Evolutionary conservation across 306 rosid species (phyloP).

Genomic region (Malus sylvestris): DNA sequence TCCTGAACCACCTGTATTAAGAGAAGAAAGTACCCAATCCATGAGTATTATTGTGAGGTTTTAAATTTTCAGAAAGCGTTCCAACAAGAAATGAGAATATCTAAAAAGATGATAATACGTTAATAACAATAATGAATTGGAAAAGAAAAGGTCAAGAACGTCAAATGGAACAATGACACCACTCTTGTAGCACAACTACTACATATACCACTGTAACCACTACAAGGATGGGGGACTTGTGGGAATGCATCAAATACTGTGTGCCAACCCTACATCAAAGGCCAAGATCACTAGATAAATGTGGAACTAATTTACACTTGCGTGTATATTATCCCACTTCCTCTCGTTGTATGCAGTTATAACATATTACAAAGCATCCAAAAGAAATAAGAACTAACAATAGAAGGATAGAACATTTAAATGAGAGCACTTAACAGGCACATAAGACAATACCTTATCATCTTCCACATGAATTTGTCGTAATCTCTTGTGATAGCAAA

Average conservation of each 20-base stretch:
- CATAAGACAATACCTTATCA: slow-evolving; percentile 52
- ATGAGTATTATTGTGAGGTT: slow-evolving; percentile 8
- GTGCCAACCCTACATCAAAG: background rate
- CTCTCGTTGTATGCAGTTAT: background rate
- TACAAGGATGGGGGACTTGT: background rate
- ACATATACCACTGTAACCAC: background rate
- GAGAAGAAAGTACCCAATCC: slow-evolving; percentile 10
- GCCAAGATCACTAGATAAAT: background rate
- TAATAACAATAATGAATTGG: background rate
- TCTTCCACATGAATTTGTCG: slow-evolving; percentile 86
- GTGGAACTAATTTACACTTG: background rate
- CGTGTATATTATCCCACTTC: background rate
- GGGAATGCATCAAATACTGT: background rate
- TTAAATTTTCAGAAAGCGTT: slow-evolving; percentile 6
- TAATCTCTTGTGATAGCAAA: slow-evolving; percentile 72
- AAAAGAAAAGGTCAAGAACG: background rate
- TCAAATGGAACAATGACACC: background rate
- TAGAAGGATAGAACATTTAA: background rate
- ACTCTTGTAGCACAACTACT: background rate
- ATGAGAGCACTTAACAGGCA: background rate
- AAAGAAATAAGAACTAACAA: background rate
- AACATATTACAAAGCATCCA: background rate
- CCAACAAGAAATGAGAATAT: background rate
- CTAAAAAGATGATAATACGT: background rate
- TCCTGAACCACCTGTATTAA: slow-evolving; percentile 64